A percentile compares a stretch with the other conserved stretches of the same genome.
These are phyloP conservation scores for Penicillium sp. DNA, from an alignment of 2,329 filamentous ascomycete species.

Conservation along the genomic window DNA sequence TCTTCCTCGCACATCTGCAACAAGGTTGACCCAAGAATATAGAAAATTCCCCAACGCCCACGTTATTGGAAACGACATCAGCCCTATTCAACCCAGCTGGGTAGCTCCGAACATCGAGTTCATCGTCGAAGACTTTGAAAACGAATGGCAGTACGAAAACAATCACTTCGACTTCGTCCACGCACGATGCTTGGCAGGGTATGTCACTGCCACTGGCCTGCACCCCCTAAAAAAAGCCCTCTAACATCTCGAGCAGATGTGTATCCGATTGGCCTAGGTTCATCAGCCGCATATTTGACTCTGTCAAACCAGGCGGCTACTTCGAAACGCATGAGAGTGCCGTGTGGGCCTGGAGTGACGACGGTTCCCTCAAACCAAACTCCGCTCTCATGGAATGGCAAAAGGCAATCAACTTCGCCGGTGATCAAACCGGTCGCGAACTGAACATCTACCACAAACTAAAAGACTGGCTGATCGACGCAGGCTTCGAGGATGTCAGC, in stretches of 20 bases:
- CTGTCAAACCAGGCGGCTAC: slow-evolving; percentile 32
- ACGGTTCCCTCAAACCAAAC: slow-evolving; percentile 16
- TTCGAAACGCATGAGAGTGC: slow-evolving; percentile 31
- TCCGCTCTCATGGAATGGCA: slow-evolving; percentile 26
- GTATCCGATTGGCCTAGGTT: slow-evolving; percentile 18
- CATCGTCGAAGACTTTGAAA: slow-evolving; percentile 35
- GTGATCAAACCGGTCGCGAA: slow-evolving; percentile 21
- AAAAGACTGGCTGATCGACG: slow-evolving; percentile 29
- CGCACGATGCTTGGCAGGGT: slow-evolving; percentile 28
- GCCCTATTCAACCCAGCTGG: slow-evolving; percentile 41
- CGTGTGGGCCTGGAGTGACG: slow-evolving; percentile 23
- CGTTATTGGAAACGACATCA: slow-evolving; percentile 41
- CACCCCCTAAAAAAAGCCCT: background rate
- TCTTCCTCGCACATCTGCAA: background rate
- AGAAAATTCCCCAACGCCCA: slow-evolving; percentile 35
- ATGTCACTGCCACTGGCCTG: slow-evolving; percentile 13
- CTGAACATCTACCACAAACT: slow-evolving; percentile 28
- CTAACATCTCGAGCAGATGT: slow-evolving; percentile 13
- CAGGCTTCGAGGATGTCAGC: slow-evolving; percentile 20
- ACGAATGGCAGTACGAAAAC: slow-evolving; percentile 26
- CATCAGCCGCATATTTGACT: slow-evolving; percentile 16
- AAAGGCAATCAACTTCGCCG: slow-evolving; percentile 19
- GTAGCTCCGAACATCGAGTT: slow-evolving; percentile 35
- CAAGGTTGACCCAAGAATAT: background rate
- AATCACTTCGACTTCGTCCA: slow-evolving; percentile 36